Percentiles rank a stretch among this genome's conserved stretches.
These are phyloP conservation scores for Fusarium devonianum DNA, from an alignment of 2,329 filamentous ascomycete species.

Conservation along the genomic window DNA sequence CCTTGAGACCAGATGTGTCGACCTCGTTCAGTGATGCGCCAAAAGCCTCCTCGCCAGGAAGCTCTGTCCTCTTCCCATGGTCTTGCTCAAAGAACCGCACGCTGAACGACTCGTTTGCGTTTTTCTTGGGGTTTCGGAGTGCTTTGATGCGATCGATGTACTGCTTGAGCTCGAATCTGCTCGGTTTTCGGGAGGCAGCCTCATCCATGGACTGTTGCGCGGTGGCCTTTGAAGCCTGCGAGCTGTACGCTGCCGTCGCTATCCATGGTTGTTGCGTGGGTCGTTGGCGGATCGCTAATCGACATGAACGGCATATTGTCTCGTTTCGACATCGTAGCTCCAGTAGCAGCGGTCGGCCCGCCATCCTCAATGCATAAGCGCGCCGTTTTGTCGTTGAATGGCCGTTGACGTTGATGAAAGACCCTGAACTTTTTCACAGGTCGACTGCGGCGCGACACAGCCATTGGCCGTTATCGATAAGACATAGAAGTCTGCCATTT, in stretches of 20 bases:
- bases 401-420: conserved; percentile 16
- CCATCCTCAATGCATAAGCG: conserved; percentile 41
- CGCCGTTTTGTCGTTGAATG: conserved; percentile 8
- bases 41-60: conserved; percentile 52
- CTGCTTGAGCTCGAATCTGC: conserved; percentile 38
- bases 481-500: conserved; percentile 24
- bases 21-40: conserved; percentile 47
- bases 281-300: conserved; percentile 42
- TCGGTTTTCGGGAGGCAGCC: conserved; percentile 36
- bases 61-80: conserved; percentile 46
- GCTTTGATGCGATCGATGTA: conserved; percentile 42
- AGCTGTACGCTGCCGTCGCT: conserved; percentile 46
- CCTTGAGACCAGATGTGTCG: conserved; percentile 47
- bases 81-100: conserved; percentile 60
- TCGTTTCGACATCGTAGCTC: conserved; percentile 47
- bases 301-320: conserved; percentile 50
- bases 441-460: background rate
- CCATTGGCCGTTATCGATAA: conserved; percentile 45
- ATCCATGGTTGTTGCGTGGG: conserved; percentile 38
- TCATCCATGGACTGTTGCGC: conserved; percentile 23
- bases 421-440: conserved; percentile 36
- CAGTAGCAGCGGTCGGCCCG: conserved; percentile 46
- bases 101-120: conserved; percentile 36
- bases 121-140: conserved; percentile 31
- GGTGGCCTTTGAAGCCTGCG: conserved; percentile 37